Base-by-base conservation (phyloP, 306 rosid species). In the Mimosa pudica region DNA sequence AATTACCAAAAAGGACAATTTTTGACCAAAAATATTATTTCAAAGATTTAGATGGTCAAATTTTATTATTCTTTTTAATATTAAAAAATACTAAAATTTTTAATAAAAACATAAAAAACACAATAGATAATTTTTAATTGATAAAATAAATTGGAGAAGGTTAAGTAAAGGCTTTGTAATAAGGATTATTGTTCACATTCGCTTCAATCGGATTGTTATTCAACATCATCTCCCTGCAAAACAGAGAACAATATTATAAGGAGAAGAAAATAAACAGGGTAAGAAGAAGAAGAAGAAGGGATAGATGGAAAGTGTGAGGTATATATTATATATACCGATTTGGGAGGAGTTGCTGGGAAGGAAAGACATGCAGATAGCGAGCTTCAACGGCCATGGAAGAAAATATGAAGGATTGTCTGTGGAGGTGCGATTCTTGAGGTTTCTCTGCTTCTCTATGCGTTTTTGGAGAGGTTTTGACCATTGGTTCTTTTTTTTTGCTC, bases 331-430 rank as follows among this genome's bases (percentile, higher is more conserved):
- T 14, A 63, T 78, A 93, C 98, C 97, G 73, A 81, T 84, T 90
- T 82, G 80, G 70, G 20, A 78, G 36, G 73, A 88, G 86, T 76
- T 93, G 0, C 30, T 24, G 97, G 46, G 94, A 75, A 58, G 83
- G 82, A 77, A 88, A 90, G 82, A 87, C 86, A 82, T 82, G 90
- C 66, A 90, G 90, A 71, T 85, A 92, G 48, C 80, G 86, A 84
- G 98, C 91, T 77, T 91, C 91, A 36, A 93, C 90, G 45, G 97
- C 94, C 97, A 92, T 90, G 83, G 36, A 45, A 51, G 49, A 24
- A 24, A 63, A 20, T 45, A 32, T 17, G 51, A 32, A 67, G 72
- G 3, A 8, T n/a, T 67, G 12, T 13, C 30, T 42, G 14, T 66
- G 51, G 11, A 11, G 48, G 11, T 7, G n/a, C 51, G 41, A n/a